Evolutionary conservation across 768 basidiomycete species (phyloP).

Genomic region (Termitomyces sp.): DNA sequence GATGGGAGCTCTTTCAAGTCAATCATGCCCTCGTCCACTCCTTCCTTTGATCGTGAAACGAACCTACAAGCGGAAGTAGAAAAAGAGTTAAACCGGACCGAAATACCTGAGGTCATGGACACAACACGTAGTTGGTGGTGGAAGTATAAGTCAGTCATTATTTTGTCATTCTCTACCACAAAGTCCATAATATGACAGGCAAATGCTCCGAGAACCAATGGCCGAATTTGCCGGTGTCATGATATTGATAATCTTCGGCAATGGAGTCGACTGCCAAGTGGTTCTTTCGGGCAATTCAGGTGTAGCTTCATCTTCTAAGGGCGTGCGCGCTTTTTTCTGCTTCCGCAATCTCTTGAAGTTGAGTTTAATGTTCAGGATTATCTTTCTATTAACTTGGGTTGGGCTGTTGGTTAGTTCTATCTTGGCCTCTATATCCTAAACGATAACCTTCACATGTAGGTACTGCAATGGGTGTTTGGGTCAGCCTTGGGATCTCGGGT

Average conservation of each 20-base stretch:
- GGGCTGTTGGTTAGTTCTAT: conserved; percentile 31
- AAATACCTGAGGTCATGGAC: neutral
- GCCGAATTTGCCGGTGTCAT: conserved; percentile 53
- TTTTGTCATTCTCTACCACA: neutral
- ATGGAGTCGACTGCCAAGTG: conserved; percentile 43
- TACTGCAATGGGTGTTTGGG: conserved; percentile 43
- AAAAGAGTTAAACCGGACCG: neutral
- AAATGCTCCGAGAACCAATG: conserved; percentile 30
- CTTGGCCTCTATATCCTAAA: neutral
- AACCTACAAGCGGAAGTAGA: neutral
- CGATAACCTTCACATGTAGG: conserved; percentile 19
- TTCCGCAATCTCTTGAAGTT: neutral
- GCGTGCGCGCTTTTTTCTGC: conserved; percentile 28
- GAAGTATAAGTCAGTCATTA: conserved; percentile 20
- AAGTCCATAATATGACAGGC: conserved; percentile 11
- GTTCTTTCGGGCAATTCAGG: conserved; percentile 33
- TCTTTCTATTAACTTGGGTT: conserved; percentile 36
- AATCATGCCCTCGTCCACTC: neutral
- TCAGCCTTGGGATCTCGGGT: conserved; percentile 42
- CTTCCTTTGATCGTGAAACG: neutral
- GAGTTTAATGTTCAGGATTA: conserved; percentile 24
- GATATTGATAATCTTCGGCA: conserved; percentile 49
- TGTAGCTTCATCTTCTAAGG: conserved; percentile 37
- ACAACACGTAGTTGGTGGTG: conserved; percentile 18
- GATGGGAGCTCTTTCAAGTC: neutral